These are phyloP conservation scores for Clathrospora elynae DNA, from an alignment of 2,329 filamentous ascomycete species.

Conservation along the genomic window DNA sequence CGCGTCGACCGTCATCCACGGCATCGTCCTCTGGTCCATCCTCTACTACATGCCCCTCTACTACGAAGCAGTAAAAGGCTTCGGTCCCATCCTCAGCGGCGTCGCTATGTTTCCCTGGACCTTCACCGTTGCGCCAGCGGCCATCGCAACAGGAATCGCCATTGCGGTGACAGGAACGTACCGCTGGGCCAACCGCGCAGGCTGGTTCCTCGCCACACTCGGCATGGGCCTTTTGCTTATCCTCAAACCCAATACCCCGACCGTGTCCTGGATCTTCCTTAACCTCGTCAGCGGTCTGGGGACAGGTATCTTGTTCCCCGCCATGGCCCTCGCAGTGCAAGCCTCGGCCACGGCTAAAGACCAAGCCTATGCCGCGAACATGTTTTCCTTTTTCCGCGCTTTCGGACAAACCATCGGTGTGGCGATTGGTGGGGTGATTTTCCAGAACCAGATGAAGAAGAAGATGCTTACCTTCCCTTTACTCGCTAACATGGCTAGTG, in stretches of 20 bases:
- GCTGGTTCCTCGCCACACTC: conserved; percentile 65
- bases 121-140: conserved; percentile 67
- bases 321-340: conserved; percentile 68
- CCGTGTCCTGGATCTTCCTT: conserved; percentile 64
- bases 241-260: conserved; percentile 57
- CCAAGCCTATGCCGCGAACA: conserved; percentile 64
- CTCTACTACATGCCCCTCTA: conserved; percentile 53
- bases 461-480: conserved; percentile 57
- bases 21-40: conserved; percentile 54
- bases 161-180: conserved; percentile 64
- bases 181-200: conserved; percentile 64
- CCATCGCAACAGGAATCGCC: conserved; percentile 59
- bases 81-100: conserved; percentile 47
- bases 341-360: conserved; percentile 62
- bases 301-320: conserved; percentile 67
- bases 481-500: conserved; percentile 55
- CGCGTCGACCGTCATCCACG: conserved; percentile 62
- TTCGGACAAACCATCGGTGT: conserved; percentile 70
- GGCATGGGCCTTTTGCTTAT: conserved; percentile 62
- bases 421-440: conserved; percentile 69
- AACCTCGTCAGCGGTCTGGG: conserved; percentile 66
- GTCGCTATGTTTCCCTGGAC: conserved; percentile 50
- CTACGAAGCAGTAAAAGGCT: conserved; percentile 50
- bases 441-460: conserved; percentile 67
- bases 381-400: conserved; percentile 70